Percentiles rank a stretch among this genome's conserved stretches.
phyloP scores from a whole-genome alignment of 345 rosid genomes.

The Atalantia buxifolia region DNA sequence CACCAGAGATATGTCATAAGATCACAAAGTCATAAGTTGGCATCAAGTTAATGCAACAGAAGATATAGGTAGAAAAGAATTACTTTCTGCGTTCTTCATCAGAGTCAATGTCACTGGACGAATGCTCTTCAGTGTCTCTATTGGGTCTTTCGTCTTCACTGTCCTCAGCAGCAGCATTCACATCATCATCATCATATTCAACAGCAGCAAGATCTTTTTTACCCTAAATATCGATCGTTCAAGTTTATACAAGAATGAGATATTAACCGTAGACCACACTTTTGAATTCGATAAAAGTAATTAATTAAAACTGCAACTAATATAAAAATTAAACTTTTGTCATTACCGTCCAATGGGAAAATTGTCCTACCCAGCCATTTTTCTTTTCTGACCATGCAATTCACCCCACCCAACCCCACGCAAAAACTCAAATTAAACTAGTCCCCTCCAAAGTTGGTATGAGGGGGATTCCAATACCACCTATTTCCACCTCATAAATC shows the following conservation, averaged over 20 bases:
- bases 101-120: constrained; percentile 66
- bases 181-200: constrained; percentile 41
- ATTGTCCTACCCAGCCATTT: constrained; percentile 1
- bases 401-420: not conserved
- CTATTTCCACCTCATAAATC: not conserved
- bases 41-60: not conserved
- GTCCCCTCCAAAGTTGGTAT: not conserved
- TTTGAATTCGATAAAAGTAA: not conserved
- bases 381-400: not conserved
- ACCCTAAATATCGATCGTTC: constrained; percentile 46
- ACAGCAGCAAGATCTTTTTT: constrained; percentile 81
- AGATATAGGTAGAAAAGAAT: not conserved
- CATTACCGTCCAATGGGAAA: not conserved
- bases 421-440: not conserved
- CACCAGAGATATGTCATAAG: constrained; percentile 12
- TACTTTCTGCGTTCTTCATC: constrained; percentile 81
- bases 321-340: not conserved
- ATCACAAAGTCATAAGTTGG: not conserved
- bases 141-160: constrained; percentile 52
- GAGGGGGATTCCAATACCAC: not conserved
- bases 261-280: not conserved
- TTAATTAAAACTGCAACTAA: not conserved
- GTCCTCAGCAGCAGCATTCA: constrained; percentile 31
- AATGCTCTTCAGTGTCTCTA: constrained; percentile 35
- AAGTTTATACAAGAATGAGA: not conserved